Percentiles rank a stretch among this genome's conserved stretches.
phyloP scores from a whole-genome alignment of 208 protist genomes.

The Leishmania tropica region DNA sequence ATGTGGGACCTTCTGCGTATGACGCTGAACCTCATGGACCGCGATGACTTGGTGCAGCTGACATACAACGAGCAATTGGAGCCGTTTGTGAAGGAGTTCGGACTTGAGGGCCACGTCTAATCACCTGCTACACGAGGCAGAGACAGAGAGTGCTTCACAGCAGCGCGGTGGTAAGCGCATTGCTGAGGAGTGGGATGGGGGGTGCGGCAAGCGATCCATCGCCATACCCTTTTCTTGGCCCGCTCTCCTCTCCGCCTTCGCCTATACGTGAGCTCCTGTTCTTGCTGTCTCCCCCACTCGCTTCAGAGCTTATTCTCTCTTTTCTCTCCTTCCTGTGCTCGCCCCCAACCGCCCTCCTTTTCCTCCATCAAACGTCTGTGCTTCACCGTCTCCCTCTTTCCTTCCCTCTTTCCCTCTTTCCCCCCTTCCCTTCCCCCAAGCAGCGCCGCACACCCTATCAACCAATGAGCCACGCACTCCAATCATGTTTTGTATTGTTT shows the following conservation, averaged over 20 bases:
- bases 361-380: not conserved
- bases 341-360: not conserved
- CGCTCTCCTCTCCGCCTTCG: not conserved
- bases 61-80: constrained; percentile 60
- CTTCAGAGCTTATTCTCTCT: not conserved
- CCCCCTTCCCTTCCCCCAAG: not conserved
- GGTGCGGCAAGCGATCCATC: not conserved
- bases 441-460: not conserved
- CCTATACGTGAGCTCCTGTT: not conserved
- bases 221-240: not conserved
- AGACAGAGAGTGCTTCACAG: not conserved
- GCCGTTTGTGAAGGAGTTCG: constrained; percentile 80
- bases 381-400: not conserved
- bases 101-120: constrained; percentile 71
- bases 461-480: not conserved
- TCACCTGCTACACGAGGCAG: not conserved
- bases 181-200: not conserved
- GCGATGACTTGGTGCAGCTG: constrained; percentile 79
- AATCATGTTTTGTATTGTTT: not conserved
- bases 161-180: not conserved
- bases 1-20: constrained; percentile 91
- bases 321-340: not conserved
- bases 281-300: not conserved
- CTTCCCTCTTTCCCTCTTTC: not conserved
- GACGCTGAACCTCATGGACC: constrained; percentile 84